Conservation (phyloP, 768 basidiomycete species). For the Crucibulum laeve region DNA sequence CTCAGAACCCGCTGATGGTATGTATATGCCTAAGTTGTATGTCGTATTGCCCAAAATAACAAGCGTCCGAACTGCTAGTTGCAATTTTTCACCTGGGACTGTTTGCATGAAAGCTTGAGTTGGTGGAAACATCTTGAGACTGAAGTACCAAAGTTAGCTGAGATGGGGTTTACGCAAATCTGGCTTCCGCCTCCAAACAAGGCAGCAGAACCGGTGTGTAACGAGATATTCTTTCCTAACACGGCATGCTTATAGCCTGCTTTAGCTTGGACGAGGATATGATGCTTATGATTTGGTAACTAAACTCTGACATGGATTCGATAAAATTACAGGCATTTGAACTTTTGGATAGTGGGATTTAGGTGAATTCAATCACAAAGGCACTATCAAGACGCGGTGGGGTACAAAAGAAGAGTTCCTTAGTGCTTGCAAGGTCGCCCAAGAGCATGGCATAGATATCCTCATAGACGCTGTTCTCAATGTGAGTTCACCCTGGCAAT, state of each 20-base stretch:
- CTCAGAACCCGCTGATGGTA: conserved; percentile 69
- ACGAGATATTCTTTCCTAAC: conserved; percentile 1
- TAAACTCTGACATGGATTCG: background rate
- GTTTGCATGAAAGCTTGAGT: conserved; percentile 48
- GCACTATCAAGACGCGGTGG: conserved; percentile 73
- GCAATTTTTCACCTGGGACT: conserved; percentile 87
- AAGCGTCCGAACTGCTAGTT: conserved; percentile 34
- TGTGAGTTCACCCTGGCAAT: conserved; percentile 34
- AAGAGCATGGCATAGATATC: conserved; percentile 64
- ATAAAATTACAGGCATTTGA: background rate
- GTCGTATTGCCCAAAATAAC: background rate
- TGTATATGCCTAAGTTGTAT: conserved; percentile 10
- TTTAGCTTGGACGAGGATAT: conserved; percentile 57
- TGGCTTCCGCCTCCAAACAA: conserved; percentile 88
- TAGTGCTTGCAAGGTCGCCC: conserved; percentile 63
- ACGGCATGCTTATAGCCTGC: background rate
- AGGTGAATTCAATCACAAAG: conserved; percentile 81
- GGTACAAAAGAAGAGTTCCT: conserved; percentile 81
- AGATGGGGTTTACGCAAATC: conserved; percentile 72
- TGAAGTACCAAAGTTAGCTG: conserved; percentile 58
- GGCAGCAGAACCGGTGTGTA: conserved; percentile 54
- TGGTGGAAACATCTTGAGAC: conserved; percentile 80
- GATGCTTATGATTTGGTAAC: conserved; percentile 81
- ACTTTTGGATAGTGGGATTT: conserved; percentile 66
- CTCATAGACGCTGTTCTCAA: conserved; percentile 89